Evolutionary conservation across 768 basidiomycete species (phyloP), one percentile per base, ranked within the genome.

Genomic region (Lentinula aciculospora): DNA sequence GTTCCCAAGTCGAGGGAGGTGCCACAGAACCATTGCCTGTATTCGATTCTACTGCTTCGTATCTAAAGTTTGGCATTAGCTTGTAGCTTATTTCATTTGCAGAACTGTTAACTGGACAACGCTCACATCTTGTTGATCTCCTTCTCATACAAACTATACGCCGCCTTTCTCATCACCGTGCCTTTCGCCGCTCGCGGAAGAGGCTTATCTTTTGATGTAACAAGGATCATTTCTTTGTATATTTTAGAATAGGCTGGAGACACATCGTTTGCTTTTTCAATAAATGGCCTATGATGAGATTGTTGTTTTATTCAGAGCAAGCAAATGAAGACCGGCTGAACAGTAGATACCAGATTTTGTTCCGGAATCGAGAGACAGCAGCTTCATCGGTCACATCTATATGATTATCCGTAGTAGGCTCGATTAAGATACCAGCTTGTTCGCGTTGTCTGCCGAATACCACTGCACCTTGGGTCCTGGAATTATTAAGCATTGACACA

Each of bases 221-320:
- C 64, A 28, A 81, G 42, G 36, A 83, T 77, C 78, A 82, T 78
- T 62, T 83, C 77, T 60, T 77, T 78, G 66, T 76, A 79, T 12
- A 80, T 70, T n/a, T 73, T 68, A 55, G 75, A 77, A 47, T 73
- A 78, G 0, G 69, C 57, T 0, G 79, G 78, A 0, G 73, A 71
- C 1, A 63, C 62, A 19, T 59, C 64, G 61, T 80, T 80, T 2
- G 76, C 78, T 29, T 76, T 71, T 21, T 76, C 77, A 1, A 79
- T 70, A 10, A 66, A 60, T 1, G 66, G 68, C 72, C 73, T 78
- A 53, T 1, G 2, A n/a, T n/a, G n/a, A n/a, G n/a, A n/a, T n/a
- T n/a, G n/a, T n/a, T n/a, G n/a, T n/a, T n/a, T n/a, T n/a, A 47
- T 40, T 15, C 36, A 31, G 9, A 29, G 17, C 19, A 60, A 29